phyloP scores from a whole-genome alignment of 2,329 filamentous ascomycete genomes.

The Cordyceps fumosorosea region DNA sequence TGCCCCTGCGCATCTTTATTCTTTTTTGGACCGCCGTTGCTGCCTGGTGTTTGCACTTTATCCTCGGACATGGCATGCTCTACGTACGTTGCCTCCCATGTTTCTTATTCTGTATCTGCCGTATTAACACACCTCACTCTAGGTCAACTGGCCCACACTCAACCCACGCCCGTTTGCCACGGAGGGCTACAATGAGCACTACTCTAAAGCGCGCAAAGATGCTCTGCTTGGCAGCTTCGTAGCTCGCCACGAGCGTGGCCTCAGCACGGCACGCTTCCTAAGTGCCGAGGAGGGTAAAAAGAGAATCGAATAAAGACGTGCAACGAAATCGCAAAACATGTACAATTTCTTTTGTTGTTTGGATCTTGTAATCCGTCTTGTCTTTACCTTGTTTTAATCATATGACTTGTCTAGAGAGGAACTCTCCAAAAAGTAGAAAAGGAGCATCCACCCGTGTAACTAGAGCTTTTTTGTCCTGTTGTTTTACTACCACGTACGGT shows the following conservation, averaged over 20 bases:
- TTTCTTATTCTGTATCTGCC: neutral
- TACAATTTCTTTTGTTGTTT: neutral
- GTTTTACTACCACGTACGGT: neutral
- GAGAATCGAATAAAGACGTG: conserved; percentile 67
- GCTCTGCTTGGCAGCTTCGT: conserved; percentile 67
- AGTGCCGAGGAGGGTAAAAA: conserved; percentile 97
- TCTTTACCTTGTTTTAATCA: neutral
- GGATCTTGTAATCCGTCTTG: neutral
- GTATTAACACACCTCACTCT: conserved; percentile 17
- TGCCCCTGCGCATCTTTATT: conserved; percentile 76
- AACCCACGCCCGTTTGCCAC: conserved; percentile 80
- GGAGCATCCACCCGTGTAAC: neutral
- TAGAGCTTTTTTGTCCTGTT: neutral
- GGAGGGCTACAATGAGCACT: conserved; percentile 84
- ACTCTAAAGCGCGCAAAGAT: conserved; percentile 76
- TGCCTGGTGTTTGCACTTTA: conserved; percentile 68
- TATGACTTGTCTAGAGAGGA: neutral
- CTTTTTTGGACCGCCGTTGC: conserved; percentile 68
- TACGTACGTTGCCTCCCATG: conserved; percentile 61
- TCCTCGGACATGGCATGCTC: conserved; percentile 79
- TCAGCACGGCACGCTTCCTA: conserved; percentile 74
- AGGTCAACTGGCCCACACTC: conserved; percentile 98
- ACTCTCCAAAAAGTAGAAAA: neutral
- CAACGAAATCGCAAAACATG: conserved; percentile 9
- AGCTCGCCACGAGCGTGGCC: conserved; percentile 68